Conservation (phyloP, 1,284 basidiomycete genomes). For the Ceratobasidium sp. region DNA sequence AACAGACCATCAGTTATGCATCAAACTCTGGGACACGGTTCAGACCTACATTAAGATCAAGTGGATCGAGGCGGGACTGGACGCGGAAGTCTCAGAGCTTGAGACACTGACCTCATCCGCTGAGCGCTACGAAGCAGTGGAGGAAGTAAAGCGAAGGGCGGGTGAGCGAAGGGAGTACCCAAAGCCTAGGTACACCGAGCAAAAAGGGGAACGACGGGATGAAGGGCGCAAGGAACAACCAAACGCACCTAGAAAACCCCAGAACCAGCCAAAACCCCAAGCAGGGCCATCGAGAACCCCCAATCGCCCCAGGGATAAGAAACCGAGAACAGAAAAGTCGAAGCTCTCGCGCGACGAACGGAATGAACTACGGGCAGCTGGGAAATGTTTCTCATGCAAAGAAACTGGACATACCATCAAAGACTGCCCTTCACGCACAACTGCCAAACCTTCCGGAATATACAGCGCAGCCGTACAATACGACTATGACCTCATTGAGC, state of each 20-base stretch:
- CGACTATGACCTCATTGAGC: neutral
- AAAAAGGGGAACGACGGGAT: neutral
- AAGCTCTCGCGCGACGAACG: slow-evolving; percentile 6
- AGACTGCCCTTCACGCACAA: slow-evolving; percentile 42
- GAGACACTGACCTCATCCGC: slow-evolving; percentile 24
- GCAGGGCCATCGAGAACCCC: neutral
- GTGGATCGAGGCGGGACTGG: slow-evolving; percentile 31
- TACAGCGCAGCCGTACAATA: neutral
- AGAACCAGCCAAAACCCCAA: neutral
- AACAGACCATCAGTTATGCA: neutral
- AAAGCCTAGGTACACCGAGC: neutral
- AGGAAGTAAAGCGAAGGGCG: neutral
- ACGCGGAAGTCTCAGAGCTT: slow-evolving; percentile 15
- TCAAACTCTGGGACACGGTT: slow-evolving; percentile 42
- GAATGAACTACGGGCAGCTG: slow-evolving; percentile 36
- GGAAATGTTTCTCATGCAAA: slow-evolving; percentile 44
- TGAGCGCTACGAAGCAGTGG: slow-evolving; percentile 16
- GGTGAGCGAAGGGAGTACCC: too few relatives aligned
- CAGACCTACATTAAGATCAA: slow-evolving; percentile 29
- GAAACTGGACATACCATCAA: slow-evolving; percentile 36
- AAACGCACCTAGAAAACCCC: neutral
- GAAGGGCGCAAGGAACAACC: neutral
- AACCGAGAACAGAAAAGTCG: neutral
- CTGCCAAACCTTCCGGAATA: neutral
- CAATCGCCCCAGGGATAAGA: neutral